Evolutionary conservation across 139 green algal species (phyloP), one percentile per base, ranked within the genome.

Genomic region (Trebouxia sp.): DNA sequence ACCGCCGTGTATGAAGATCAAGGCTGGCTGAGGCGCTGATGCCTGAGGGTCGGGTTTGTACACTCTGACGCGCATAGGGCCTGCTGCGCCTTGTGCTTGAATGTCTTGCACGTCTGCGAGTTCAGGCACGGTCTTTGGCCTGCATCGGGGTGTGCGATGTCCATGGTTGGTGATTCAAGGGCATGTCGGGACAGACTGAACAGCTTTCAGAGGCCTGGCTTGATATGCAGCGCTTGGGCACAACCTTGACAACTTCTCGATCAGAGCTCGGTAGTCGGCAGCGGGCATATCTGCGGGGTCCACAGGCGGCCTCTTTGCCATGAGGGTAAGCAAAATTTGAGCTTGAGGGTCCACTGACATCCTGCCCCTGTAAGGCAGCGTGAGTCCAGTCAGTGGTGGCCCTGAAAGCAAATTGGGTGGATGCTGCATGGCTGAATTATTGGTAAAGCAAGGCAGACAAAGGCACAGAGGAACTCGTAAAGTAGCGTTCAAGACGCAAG

Each of bases 281-380:
- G 43, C 37, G 5, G 62, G 62, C 20, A 72, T 5, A 17, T 72
- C 62, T 43, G 62, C 43, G n/a, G 62, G 62, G 20, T 72, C 32
- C 62, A 37, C n/a, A 32, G 11, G 62, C 26, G 62, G 35, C 32
- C 35, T 35, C 20, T 72, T 14, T n/a, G 62, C 62, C 62, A 72
- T 72, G 32, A 72, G 62, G 62, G 42, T 15, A 9, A 72, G 32
- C 62, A 72, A 72, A 0, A 72, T 35, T 45, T 72, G 62, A 43
- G 62, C 62, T 35, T 72, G 62, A 43, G 62, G 62, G 62, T 72
- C 14, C 37, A 72, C 62, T 30, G 62, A 45, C 62, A 72, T 72
- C 62, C 11, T 72, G 35, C 15, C 3, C 62, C 37, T 9, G 6
- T 26, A 42, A 12, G n/a, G n/a, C n/a, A n/a, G n/a, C n/a, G n/a